phyloP scores from a whole-genome alignment of 768 basidiomycete genomes.

The Piloderma croceum region DNA sequence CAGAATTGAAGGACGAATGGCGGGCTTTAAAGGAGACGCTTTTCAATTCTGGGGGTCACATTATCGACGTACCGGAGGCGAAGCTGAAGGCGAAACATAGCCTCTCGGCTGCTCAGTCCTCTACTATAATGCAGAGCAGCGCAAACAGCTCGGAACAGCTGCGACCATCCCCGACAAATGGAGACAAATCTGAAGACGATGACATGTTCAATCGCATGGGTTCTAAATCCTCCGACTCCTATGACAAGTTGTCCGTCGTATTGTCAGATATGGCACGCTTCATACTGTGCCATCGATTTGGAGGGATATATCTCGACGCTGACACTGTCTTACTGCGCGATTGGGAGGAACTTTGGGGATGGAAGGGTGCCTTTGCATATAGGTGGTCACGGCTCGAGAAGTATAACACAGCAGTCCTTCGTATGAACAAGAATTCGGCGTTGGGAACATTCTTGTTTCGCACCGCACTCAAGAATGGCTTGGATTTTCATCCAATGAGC shows the following conservation, averaged over 20 bases:
- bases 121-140: constrained; percentile 15
- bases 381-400: constrained; percentile 89
- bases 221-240: constrained; percentile 80
- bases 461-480: constrained; percentile 85
- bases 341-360: constrained; percentile 98
- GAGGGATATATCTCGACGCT: constrained; percentile 94
- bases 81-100: constrained; percentile 29
- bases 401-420: constrained; percentile 96
- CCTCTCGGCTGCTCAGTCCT: constrained; percentile 14
- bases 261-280: constrained; percentile 97
- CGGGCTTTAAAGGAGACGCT: constrained; percentile 62
- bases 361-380: constrained; percentile 95
- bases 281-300: constrained; percentile 93
- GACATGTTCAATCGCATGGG: constrained; percentile 70
- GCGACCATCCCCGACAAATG: constrained; percentile 18
- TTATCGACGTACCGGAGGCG: constrained; percentile 59
- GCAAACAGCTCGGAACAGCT: constrained; percentile 13
- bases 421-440: constrained; percentile 88
- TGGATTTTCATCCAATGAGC: constrained; percentile 98
- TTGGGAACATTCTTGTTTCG: constrained; percentile 91
- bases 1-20: constrained; percentile 91
- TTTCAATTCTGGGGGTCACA: constrained; percentile 83
- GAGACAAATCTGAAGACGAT: constrained; percentile 36
- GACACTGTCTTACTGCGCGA: constrained; percentile 94
- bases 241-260: constrained; percentile 89